Evolutionary conservation across 2,329 filamentous ascomycete genomes (phyloP).

Genomic region (Aureobasidium sp.): DNA sequence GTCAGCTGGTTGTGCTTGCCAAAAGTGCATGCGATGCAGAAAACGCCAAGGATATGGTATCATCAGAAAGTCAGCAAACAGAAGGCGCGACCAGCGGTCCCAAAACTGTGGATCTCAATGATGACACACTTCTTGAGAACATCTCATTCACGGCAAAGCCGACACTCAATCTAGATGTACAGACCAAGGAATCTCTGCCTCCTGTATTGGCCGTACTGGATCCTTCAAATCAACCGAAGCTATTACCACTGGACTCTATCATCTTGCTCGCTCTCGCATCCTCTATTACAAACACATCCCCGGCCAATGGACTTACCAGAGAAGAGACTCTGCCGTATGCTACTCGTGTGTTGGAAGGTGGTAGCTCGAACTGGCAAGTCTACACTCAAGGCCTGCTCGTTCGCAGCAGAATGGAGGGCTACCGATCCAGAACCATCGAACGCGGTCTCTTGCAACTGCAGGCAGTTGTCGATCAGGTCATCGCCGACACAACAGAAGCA

Average conservation of each 20-base stretch:
- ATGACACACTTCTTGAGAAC: constrained; percentile 85
- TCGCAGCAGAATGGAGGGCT: constrained; percentile 81
- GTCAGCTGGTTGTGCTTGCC: constrained; percentile 85
- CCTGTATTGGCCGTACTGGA: constrained; percentile 56
- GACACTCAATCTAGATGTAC: constrained; percentile 29
- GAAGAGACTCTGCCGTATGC: constrained; percentile 93
- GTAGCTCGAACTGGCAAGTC: constrained; percentile 93
- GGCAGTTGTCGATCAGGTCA: constrained; percentile 88
- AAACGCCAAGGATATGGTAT: constrained; percentile 5
- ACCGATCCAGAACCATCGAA: constrained; percentile 80
- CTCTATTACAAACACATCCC: constrained; percentile 83
- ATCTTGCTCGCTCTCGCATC: constrained; percentile 74
- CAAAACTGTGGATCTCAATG: constrained; percentile 68
- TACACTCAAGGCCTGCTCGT: constrained; percentile 92
- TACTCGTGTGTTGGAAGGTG: constrained; percentile 76
- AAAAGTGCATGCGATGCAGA: constrained; percentile 51
- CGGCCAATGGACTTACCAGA: constrained; percentile 76
- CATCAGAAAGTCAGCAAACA: neutral
- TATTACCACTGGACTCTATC: constrained; percentile 79
- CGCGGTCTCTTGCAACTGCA: constrained; percentile 87
- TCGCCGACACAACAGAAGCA: constrained; percentile 65
- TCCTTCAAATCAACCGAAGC: constrained; percentile 72
- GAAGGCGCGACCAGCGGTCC: constrained; percentile 18
- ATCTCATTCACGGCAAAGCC: constrained; percentile 66
- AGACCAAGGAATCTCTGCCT: constrained; percentile 50